Percentiles rank a stretch among this genome's conserved stretches.
These are phyloP conservation scores for Mucor ambiguus DNA, from an alignment of 371 early-diverging fungal species.

Conservation along the genomic window DNA sequence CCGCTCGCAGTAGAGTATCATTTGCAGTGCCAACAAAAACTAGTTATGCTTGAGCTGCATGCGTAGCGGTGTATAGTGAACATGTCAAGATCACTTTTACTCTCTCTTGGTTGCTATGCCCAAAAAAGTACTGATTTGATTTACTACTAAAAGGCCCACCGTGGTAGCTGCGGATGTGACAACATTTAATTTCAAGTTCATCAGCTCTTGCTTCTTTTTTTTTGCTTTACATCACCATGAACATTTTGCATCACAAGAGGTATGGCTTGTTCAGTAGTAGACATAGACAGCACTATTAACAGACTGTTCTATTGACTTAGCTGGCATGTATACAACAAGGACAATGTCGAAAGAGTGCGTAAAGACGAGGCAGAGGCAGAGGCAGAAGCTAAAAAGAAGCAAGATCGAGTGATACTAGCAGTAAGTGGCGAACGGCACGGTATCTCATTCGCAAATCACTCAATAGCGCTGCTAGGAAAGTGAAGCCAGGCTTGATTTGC, in stretches of 20 bases:
- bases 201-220: not conserved
- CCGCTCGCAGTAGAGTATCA: not conserved
- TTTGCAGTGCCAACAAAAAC: not conserved
- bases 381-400: constrained; percentile 48
- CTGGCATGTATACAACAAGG: constrained; percentile 80
- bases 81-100: not conserved
- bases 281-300: not conserved
- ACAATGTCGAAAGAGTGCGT: constrained; percentile 69
- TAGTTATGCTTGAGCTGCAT: not conserved
- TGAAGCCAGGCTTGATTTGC: constrained; percentile 53
- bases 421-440: constrained; percentile 29
- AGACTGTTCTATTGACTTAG: constrained; percentile 24
- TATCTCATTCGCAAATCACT: not conserved
- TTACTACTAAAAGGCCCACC: not conserved
- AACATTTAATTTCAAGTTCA: not conserved
- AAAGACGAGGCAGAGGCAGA: constrained; percentile 71
- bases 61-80: not conserved
- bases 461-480: constrained; percentile 47
- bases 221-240: constrained; percentile 40
- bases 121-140: not conserved
- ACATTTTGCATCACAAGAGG: constrained; percentile 78
- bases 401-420: constrained; percentile 49
- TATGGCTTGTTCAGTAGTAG: constrained; percentile 10
- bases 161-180: not conserved
- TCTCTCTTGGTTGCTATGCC: not conserved